Conservation (phyloP, 208 protist genomes). For the Leishmania aethiopica region DNA sequence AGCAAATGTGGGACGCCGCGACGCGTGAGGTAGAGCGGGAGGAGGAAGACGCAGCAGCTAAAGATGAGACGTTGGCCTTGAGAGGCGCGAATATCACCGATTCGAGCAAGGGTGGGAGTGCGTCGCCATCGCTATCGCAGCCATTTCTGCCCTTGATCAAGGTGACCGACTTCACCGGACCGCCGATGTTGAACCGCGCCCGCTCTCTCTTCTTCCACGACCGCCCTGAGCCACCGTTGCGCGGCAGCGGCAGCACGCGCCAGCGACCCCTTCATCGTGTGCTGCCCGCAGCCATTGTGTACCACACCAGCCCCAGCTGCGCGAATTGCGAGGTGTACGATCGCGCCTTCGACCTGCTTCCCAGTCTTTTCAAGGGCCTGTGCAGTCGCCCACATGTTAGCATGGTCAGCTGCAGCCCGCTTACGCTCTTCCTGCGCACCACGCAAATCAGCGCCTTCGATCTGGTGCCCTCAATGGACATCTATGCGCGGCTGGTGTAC, state of each 20-base stretch:
- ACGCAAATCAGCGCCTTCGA: constrained; percentile 17
- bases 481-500: constrained; percentile 38
- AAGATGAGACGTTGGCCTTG: not conserved
- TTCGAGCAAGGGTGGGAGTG: not conserved
- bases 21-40: constrained; percentile 8
- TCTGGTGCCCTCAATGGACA: constrained; percentile 31
- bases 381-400: constrained; percentile 42
- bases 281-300: constrained; percentile 45
- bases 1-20: constrained; percentile 40
- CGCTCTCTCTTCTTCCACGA: not conserved
- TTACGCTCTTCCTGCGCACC: constrained; percentile 55
- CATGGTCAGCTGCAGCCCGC: constrained; percentile 69
- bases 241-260: constrained; percentile 6
- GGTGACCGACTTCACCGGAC: constrained; percentile 1
- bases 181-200: not conserved
- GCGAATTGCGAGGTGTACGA: constrained; percentile 38
- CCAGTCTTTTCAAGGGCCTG: constrained; percentile 52
- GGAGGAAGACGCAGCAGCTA: not conserved
- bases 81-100: not conserved
- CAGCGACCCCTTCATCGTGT: constrained; percentile 31
- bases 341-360: constrained; percentile 59
- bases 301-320: constrained; percentile 42
- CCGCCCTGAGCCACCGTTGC: constrained; percentile 2
- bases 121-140: not conserved
- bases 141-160: constrained; percentile 8